Evolutionary conservation across 2,329 filamentous ascomycete genomes (phyloP), one percentile per base, ranked within the genome.

Genomic region (Penicillium sp.): DNA sequence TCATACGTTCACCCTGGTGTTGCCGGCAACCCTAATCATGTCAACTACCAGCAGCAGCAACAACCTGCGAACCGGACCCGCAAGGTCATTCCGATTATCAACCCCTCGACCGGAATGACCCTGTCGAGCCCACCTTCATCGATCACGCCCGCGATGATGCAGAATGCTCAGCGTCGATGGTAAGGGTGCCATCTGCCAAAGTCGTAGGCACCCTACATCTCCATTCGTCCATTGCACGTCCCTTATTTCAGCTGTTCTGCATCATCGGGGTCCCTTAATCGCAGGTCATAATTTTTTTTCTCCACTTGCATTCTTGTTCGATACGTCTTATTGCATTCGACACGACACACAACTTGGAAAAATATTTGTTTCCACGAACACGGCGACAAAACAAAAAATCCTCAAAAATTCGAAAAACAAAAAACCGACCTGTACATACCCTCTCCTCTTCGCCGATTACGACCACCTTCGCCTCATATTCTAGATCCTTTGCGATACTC

Each of bases 1-100:
- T 73, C 80, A 59, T 83, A 80, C 61, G 87, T 88, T 45, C 85
- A 87, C 38, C 80, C 85, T 30, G 88, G 87, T 67, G 80, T 81
- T 66, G 89, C 84, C 75, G 86, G 89, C 68, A 81, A 78, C 74
- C 61, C 71, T 64, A 88, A 86, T 67, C 85, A 85, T 76, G 81
- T 93, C 67, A 97, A 96, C 79, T 82, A 95, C 60, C 91, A 96
- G 77, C 93, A 97, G 80, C 91, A 96, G 77, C 93, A 97, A 80
- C 91, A 97, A 80, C 91, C 92, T 58, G 83, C 92, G 59, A 90
- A 92, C 61, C 90, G 94, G 65, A 86, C 88, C 56, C 90, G 91
- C 76, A 97, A 97, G 75, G 91, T 94, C 69, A 97, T 97, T 65
- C 93, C 93, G 57, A 99, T 99, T 73, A 90, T 97, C 77, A 96